Percentiles rank a stretch among this genome's conserved stretches.
These are phyloP conservation scores for Dendrobium nobile DNA, from an alignment of 106 monocot genomes.

Conservation along the genomic window DNA sequence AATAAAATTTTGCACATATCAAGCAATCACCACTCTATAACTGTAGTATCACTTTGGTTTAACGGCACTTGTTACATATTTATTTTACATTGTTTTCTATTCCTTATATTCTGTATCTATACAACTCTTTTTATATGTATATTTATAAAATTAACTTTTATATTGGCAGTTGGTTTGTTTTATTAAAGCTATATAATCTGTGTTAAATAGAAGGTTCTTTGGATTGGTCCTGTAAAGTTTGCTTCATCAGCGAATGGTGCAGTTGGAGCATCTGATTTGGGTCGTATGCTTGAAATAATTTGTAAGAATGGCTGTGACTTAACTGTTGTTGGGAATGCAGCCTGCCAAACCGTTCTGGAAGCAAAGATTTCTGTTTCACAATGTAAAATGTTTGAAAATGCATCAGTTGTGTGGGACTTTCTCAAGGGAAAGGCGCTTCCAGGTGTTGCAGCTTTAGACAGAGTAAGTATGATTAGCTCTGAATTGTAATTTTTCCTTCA, in stretches of 20 bases:
- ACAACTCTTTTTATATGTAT: not conserved
- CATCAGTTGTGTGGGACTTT: conserved; percentile 81
- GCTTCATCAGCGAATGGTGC: conserved; percentile 17
- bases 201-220: conserved; percentile 59
- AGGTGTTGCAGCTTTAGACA: conserved; percentile 87
- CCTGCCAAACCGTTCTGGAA: conserved; percentile 29
- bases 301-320: conserved; percentile 51
- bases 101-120: not conserved
- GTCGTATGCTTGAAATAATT: conserved; percentile 48
- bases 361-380: conserved; percentile 12
- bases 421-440: conserved; percentile 67
- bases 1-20: too few relatives aligned
- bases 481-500: not conserved
- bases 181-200: not conserved
- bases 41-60: not conserved
- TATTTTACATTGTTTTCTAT: not conserved
- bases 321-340: conserved; percentile 54
- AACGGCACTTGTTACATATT: not conserved
- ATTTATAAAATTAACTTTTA: conserved; percentile 1
- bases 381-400: conserved; percentile 42
- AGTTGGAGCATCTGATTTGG: conserved; percentile 38
- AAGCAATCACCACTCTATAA: not conserved
- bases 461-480: conserved; percentile 33
- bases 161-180: not conserved
- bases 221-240: conserved; percentile 70